Base-by-base conservation (phyloP, 495 filamentous ascomycete species). In the Penicillium goetzii region DNA sequence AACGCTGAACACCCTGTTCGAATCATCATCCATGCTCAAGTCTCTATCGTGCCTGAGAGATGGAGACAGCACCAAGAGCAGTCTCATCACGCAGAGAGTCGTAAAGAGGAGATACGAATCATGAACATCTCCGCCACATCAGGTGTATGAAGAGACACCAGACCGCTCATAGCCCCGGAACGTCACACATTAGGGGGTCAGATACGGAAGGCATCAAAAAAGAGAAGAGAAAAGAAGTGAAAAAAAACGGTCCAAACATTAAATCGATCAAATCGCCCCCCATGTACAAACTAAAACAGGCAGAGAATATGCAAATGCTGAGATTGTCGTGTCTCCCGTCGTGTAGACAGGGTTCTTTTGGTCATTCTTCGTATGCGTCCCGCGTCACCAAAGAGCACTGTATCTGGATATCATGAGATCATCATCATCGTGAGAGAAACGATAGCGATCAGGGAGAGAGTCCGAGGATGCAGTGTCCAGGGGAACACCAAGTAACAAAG, bases 271-370 rank as follows among this genome's bases (percentile, higher is more conserved):
- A 57, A 23, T 57, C 26, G 68, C 70, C 70, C 68, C 71, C 74
- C 73, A 74, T 76, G 68, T 75, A 76, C 71, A 76, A 75, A 79
- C 67, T 71, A 62, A 71, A 69, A 70, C 71, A 75, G 72, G 72
- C 68, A 74, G 67, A 75, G 68, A 69, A 78, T 73, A 75, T 80
- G 77, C 77, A 80, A 76, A 74, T 80, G 76, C 76, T 76, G 63
- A 72, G 72, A 68, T 74, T 71, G 78, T 80, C 76, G 75, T 78
- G 67, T 74, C 71, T 77, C 73, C 73, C 72, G 69, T 72, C 70
- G 63, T 68, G 45, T 12, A 59, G 70, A 62, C 67, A 68, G 73
- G 67, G 71, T 67, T 64, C 62, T 74, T 71, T 74, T 69, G 60
- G 71, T 74, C 69, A 72, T 74, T 74, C 71, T 74, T 75, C 71